Evolutionary conservation across 768 basidiomycete species (phyloP).

Genomic region (Lactarius trivialis): DNA sequence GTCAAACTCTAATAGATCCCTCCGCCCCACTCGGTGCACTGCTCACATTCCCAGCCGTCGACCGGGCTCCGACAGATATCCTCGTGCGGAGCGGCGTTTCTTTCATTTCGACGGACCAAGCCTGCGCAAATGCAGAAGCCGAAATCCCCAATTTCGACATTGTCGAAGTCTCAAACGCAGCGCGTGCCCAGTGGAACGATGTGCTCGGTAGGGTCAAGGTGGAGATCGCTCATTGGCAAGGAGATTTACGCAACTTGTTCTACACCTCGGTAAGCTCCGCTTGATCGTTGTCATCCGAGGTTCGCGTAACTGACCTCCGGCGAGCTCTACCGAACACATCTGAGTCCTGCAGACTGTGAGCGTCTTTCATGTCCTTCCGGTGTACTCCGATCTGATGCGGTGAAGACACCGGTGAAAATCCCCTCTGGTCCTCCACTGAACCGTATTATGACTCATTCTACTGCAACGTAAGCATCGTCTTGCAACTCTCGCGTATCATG

Average conservation of each 20-base stretch:
- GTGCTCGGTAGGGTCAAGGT: conserved; percentile 49
- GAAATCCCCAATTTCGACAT: conserved; percentile 58
- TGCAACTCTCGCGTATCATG: neutral
- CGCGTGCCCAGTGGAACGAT: conserved; percentile 50
- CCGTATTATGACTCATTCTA: conserved; percentile 65
- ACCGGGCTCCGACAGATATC: conserved; percentile 35
- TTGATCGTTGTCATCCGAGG: neutral
- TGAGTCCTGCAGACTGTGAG: conserved; percentile 60
- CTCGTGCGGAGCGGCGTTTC: conserved; percentile 60
- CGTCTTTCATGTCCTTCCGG: neutral
- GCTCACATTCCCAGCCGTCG: neutral
- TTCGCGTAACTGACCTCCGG: neutral
- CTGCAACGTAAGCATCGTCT: conserved; percentile 46
- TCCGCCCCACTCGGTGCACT: conserved; percentile 40
- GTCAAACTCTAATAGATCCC: conserved; percentile 32
- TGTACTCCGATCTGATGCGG: neutral
- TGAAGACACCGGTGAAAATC: conserved; percentile 57
- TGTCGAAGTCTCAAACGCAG: conserved; percentile 38
- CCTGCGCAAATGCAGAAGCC: conserved; percentile 52
- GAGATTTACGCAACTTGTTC: conserved; percentile 47
- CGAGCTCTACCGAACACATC: conserved; percentile 54
- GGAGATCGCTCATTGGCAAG: conserved; percentile 33
- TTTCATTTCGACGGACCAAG: conserved; percentile 53
- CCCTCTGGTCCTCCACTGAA: conserved; percentile 55
- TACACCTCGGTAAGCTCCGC: conserved; percentile 47